phyloP scores from a whole-genome alignment of 2,329 filamentous ascomycete genomes.

The Madurella fahalii region DNA sequence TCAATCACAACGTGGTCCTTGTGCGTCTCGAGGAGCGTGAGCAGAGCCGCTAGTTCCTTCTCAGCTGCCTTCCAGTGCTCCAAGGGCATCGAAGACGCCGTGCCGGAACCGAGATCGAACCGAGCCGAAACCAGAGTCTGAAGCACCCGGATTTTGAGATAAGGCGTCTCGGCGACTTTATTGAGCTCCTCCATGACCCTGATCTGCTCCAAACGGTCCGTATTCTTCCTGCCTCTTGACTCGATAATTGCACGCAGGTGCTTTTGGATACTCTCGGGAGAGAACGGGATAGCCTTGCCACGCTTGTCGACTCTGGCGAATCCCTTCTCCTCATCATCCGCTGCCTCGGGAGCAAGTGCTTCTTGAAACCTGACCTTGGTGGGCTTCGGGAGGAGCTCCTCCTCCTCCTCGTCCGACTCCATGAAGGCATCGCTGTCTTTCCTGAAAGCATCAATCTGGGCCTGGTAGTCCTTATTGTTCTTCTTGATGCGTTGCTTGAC shows the following conservation, averaged over 20 bases:
- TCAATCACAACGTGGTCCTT: constrained; percentile 82
- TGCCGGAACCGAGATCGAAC: constrained; percentile 83
- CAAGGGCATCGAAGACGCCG: constrained; percentile 77
- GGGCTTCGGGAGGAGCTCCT: constrained; percentile 51
- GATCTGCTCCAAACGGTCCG: constrained; percentile 91
- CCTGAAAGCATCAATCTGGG: constrained; percentile 82
- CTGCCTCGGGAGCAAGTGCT: constrained; percentile 44
- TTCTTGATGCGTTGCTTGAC: constrained; percentile 99
- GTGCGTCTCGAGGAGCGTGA: constrained; percentile 75
- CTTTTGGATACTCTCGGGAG: constrained; percentile 96
- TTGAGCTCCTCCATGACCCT: constrained; percentile 93
- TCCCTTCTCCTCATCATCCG: constrained; percentile 69
- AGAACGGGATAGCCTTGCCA: constrained; percentile 85
- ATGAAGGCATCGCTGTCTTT: constrained; percentile 83
- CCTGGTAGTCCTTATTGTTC: constrained; percentile 91
- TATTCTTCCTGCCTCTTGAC: constrained; percentile 98
- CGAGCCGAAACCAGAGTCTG: constrained; percentile 87
- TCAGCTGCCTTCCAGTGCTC: constrained; percentile 97
- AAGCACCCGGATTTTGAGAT: constrained; percentile 90
- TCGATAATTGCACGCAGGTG: constrained; percentile 90
- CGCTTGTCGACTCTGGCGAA: constrained; percentile 87
- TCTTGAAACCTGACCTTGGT: constrained; percentile 50
- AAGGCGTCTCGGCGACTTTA: constrained; percentile 84
- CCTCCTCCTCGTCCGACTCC: constrained; percentile 77
- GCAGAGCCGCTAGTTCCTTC: constrained; percentile 73